A percentile compares a stretch with the other conserved stretches of the same genome.
These are phyloP conservation scores for Talaromyces sp. DNA, from an alignment of 2,329 filamentous ascomycete species.

Conservation along the genomic window DNA sequence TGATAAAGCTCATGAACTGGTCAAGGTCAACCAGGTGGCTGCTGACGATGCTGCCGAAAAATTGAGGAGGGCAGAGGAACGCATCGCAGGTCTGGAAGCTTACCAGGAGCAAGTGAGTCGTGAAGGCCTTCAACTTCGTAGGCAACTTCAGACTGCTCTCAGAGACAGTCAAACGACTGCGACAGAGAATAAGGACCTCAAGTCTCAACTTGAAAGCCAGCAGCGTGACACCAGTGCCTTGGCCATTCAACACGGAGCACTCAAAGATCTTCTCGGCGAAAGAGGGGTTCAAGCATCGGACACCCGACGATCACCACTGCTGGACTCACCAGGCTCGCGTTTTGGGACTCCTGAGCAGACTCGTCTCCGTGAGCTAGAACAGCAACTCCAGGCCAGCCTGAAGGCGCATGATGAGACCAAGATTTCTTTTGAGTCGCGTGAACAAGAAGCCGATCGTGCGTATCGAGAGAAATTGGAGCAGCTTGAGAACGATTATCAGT, in stretches of 20 bases:
- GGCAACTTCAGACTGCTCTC: conserved; percentile 80
- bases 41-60: conserved; percentile 84
- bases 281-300: conserved; percentile 77
- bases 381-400: conserved; percentile 71
- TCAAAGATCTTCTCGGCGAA: conserved; percentile 88
- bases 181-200: conserved; percentile 73
- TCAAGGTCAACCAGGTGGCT: conserved; percentile 82
- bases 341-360: conserved; percentile 74
- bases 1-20: conserved; percentile 69
- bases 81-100: conserved; percentile 90
- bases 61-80: conserved; percentile 85
- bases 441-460: conserved; percentile 78
- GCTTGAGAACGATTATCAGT: conserved; percentile 95
- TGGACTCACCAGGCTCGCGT: conserved; percentile 68
- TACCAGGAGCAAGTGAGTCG: conserved; percentile 97
- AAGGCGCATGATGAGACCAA: conserved; percentile 84
- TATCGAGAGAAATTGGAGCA: conserved; percentile 92
- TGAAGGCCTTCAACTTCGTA: conserved; percentile 81
- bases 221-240: conserved; percentile 93
- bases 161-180: conserved; percentile 79
- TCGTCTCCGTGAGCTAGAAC: conserved; percentile 78
- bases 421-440: conserved; percentile 67
- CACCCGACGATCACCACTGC: conserved; percentile 61
- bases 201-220: conserved; percentile 75
- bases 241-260: conserved; percentile 81